Base-by-base conservation (phyloP, 2,329 filamentous ascomycete genomes). In the Botrytis sinoallii region DNA sequence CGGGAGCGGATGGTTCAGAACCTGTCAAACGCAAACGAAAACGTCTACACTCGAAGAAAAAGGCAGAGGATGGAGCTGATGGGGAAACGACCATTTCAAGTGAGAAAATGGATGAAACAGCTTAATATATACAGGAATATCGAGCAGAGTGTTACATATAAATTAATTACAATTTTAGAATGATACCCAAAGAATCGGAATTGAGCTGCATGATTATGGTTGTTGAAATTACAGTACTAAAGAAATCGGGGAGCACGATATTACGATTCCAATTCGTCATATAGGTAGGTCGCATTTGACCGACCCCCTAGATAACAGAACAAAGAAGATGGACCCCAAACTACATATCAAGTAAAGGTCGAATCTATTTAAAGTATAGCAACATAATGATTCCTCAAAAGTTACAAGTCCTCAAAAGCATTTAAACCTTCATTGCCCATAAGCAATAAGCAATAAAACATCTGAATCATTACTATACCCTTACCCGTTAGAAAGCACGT, bases 11-110 rank as follows among this genome's bases (percentile, higher is more conserved):
- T 55, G 76, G 57, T 55, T 74, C 75, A 67, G 79, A 81, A 70
- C 70, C 75, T 57, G 69, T 71, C 22, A 84, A 84, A 75, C 79
- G 79, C 74, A 84, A 83, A 77, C 79, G 82, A 55, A 83, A 81
- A 75, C 77, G 82, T 75, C 83, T 83, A 77, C 79, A 79, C 64
- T 73, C 72, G 44, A 72, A 70, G 71, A 70, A 72, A 35, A 71
- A 59, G 48, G 42, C 44, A 20, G 73, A 42, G 22, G 55, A 72
- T n/a, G 73, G 60, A 71, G 74, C 60, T 71, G 75, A 57, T 57
- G 59, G 32, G 10, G 71, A 55, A 72, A 76, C 52, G 74, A 75
- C 10, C 38, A 48, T 29, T 16, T 6, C 61, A 52, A 73, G 40
- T 22, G 66, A 46, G 32, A 57, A 52, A n/a, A 66, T 59, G 14